These are phyloP conservation scores for Mortierella sp. DNA, from an alignment of 371 early-diverging fungal genomes.

Conservation along the genomic window DNA sequence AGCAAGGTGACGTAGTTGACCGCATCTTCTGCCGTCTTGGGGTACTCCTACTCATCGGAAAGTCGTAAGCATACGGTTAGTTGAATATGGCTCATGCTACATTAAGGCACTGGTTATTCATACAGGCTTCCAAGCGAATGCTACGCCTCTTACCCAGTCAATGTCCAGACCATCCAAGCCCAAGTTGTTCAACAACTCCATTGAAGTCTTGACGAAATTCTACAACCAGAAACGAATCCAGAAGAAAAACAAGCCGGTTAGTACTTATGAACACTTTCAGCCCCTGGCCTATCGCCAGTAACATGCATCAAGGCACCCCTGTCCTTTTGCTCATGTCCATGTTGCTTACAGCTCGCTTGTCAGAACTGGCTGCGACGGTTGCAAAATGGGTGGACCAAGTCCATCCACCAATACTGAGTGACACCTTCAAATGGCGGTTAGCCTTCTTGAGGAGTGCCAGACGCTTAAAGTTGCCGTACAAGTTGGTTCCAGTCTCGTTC, in stretches of 20 bases:
- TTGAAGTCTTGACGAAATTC: constrained; percentile 73
- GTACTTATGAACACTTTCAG: background rate
- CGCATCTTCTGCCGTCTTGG: constrained; percentile 81
- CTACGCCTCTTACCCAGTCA: constrained; percentile 47
- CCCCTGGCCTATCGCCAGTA: background rate
- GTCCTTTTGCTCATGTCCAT: background rate
- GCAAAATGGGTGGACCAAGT: constrained; percentile 90
- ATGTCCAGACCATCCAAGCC: constrained; percentile 73
- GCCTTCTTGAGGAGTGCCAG: constrained; percentile 82
- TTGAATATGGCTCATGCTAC: background rate
- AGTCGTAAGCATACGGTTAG: background rate
- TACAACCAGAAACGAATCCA: constrained; percentile 10
- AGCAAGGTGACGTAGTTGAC: constrained; percentile 82
- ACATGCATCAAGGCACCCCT: background rate
- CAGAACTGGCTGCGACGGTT: constrained; percentile 71
- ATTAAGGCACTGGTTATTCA: background rate
- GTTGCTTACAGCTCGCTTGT: constrained; percentile 60
- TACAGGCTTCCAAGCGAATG: background rate
- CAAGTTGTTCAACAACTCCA: constrained; percentile 71
- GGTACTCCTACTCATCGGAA: constrained; percentile 84
- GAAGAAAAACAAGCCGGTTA: background rate
- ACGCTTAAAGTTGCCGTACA: constrained; percentile 87
- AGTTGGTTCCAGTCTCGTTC: constrained; percentile 74
- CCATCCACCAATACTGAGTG: constrained; percentile 92
- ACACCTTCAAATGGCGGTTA: constrained; percentile 75